phyloP scores from a whole-genome alignment of 1,284 basidiomycete species.

The Cryptococcus maquisensis region DNA sequence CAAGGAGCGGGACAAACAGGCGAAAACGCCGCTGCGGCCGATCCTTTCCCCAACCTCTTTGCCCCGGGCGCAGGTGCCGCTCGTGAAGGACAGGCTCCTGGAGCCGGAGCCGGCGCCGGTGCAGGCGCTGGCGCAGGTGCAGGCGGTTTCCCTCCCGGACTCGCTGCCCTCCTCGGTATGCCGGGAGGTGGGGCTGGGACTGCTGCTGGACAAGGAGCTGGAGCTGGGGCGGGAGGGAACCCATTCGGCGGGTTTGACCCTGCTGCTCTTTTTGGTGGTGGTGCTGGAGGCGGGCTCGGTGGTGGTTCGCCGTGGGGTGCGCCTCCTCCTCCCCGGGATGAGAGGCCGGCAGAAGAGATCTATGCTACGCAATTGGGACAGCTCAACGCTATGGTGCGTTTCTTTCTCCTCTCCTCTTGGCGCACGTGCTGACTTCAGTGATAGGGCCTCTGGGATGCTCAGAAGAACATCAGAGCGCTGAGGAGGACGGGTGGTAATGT shows the following conservation, averaged over 20 bases:
- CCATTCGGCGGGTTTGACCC: constrained; percentile 46
- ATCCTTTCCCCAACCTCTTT: constrained; percentile 40
- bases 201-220: constrained; percentile 12
- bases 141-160: constrained; percentile 1
- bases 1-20: constrained; percentile 18
- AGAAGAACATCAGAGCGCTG: constrained; percentile 82
- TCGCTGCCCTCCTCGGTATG: neutral
- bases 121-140: neutral
- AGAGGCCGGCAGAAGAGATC: constrained; percentile 75
- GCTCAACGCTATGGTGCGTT: constrained; percentile 47
- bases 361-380: constrained; percentile 72
- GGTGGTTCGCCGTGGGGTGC: constrained; percentile 33
- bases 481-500: constrained; percentile 84
- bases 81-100: neutral
- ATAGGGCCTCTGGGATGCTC: constrained; percentile 78
- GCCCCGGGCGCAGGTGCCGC: neutral
- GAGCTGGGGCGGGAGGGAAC: constrained; percentile 19
- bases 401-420: neutral
- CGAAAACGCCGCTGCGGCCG: constrained; percentile 24
- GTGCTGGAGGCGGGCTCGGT: constrained; percentile 19
- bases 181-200: constrained; percentile 13
- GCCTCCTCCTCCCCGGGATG: constrained; percentile 52
- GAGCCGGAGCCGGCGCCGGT: neutral
- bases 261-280: constrained; percentile 53
- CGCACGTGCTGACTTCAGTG: constrained; percentile 1